Conservation (phyloP, 1,284 basidiomycete species). For the Pseudozyma sp. region DNA sequence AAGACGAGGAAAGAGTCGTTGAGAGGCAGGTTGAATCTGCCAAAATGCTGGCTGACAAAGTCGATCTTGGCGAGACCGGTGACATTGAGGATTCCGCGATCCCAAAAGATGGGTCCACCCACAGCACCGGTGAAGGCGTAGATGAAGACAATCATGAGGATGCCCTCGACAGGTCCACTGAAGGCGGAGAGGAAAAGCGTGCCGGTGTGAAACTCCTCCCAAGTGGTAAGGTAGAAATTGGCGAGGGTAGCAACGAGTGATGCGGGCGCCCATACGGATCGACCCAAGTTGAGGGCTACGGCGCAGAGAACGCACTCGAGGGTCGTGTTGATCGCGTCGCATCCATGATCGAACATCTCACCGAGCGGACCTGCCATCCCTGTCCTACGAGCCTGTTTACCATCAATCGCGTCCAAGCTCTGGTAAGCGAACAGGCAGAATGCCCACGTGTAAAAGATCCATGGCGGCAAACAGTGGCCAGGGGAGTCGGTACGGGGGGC, state of each 20-base stretch:
- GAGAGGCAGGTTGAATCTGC: constrained; percentile 77
- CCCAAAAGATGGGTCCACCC: constrained; percentile 79
- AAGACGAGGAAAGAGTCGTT: constrained; percentile 91
- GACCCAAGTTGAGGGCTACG: constrained; percentile 79
- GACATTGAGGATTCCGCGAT: constrained; percentile 77
- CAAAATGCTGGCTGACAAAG: constrained; percentile 63
- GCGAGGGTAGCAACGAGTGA: constrained; percentile 86
- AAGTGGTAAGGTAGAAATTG: constrained; percentile 94
- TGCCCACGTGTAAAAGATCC: constrained; percentile 75
- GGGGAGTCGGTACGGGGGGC: constrained; percentile 18
- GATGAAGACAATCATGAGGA: constrained; percentile 84
- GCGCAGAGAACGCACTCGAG: constrained; percentile 60
- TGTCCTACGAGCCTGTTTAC: constrained; percentile 92
- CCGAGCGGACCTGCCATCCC: constrained; percentile 96
- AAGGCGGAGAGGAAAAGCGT: constrained; percentile 76
- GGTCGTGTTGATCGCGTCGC: constrained; percentile 87
- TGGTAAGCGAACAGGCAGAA: constrained; percentile 92
- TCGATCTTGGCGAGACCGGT: constrained; percentile 74
- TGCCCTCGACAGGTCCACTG: constrained; percentile 96
- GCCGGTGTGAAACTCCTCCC: constrained; percentile 97
- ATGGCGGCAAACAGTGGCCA: constrained; percentile 43
- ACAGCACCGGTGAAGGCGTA: constrained; percentile 78
- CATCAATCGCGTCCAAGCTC: constrained; percentile 87
- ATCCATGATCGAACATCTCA: constrained; percentile 96
- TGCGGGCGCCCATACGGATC: constrained; percentile 95